These are phyloP conservation scores for Meira miltonrushii DNA, from an alignment of 1,284 basidiomycete genomes.

Conservation along the genomic window DNA sequence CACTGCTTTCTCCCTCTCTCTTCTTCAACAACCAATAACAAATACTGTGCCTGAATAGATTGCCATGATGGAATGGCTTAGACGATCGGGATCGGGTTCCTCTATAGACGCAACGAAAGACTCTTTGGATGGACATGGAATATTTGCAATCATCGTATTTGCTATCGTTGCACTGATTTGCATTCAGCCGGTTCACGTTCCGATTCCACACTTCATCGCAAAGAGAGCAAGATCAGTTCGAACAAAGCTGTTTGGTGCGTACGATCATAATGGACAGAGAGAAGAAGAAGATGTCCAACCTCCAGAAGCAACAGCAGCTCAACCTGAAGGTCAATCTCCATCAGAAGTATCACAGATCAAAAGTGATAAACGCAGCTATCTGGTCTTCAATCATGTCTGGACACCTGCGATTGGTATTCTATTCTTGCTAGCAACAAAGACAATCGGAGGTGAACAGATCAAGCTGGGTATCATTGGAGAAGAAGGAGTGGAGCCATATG, in stretches of 20 bases:
- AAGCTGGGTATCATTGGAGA: constrained; percentile 65
- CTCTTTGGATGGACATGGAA: constrained; percentile 46
- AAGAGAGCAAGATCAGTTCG: not conserved
- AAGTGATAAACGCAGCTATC: constrained; percentile 1
- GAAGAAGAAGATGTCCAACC: constrained; percentile 17
- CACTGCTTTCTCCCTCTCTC: no score
- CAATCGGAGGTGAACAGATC: constrained; percentile 64
- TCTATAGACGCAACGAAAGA: constrained; percentile 6
- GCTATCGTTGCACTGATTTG: constrained; percentile 44
- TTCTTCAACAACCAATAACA: no score
- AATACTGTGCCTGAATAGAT: no score
- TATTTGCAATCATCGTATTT: constrained; percentile 49
- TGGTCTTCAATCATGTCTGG: constrained; percentile 32
- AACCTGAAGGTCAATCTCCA: constrained; percentile 13
- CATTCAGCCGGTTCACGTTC: constrained; percentile 39
- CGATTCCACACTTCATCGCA: constrained; percentile 23
- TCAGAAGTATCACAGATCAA: constrained; percentile 10
- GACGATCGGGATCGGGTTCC: no score
- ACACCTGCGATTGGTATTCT: constrained; percentile 71
- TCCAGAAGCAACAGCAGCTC: constrained; percentile 12
- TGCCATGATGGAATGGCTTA: no score
- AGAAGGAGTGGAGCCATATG: constrained; percentile 78
- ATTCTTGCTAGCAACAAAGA: constrained; percentile 69
- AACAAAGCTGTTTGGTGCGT: not conserved
- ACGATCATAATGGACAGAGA: not conserved